These are phyloP conservation scores for Penicillium longicatenatum DNA, from an alignment of 495 filamentous ascomycete species.

Conservation along the genomic window DNA sequence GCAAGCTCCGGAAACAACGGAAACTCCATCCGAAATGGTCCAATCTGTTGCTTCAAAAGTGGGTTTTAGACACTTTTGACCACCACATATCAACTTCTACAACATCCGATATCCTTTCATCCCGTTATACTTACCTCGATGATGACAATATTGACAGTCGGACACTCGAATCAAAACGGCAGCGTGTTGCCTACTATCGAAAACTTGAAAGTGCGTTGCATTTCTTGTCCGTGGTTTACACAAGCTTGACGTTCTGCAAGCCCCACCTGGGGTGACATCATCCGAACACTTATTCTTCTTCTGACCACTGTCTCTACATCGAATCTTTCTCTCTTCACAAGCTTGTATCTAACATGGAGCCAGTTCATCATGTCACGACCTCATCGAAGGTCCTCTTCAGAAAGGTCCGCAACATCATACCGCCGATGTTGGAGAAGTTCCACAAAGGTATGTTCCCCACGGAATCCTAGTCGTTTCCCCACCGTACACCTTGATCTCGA, in stretches of 20 bases:
- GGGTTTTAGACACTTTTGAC: no score
- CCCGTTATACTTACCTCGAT: no score
- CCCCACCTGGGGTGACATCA: slow-evolving; percentile 52
- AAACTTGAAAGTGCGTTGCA: no score
- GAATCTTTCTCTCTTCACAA: not conserved
- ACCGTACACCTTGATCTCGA: not conserved
- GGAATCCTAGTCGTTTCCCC: not conserved
- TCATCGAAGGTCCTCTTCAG: slow-evolving; percentile 72
- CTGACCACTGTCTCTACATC: slow-evolving; percentile 8
- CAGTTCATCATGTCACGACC: slow-evolving; percentile 51
- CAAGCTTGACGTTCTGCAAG: slow-evolving; percentile 2
- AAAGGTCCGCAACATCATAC: slow-evolving; percentile 88
- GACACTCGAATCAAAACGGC: no score
- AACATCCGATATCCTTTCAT: no score
- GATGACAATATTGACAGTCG: no score
- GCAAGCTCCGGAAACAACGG: no score
- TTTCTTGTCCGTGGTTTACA: slow-evolving; percentile 1
- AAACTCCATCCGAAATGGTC: no score
- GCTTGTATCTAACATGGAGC: slow-evolving; percentile 33
- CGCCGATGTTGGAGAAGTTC: slow-evolving; percentile 92
- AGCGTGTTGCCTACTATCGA: no score
- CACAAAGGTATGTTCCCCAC: slow-evolving; percentile 74
- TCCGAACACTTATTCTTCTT: slow-evolving; percentile 19
- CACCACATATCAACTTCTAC: no score
- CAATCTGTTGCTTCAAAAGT: no score